phyloP scores from a whole-genome alignment of 441 rosid species.

The Gossypium laxum region DNA sequence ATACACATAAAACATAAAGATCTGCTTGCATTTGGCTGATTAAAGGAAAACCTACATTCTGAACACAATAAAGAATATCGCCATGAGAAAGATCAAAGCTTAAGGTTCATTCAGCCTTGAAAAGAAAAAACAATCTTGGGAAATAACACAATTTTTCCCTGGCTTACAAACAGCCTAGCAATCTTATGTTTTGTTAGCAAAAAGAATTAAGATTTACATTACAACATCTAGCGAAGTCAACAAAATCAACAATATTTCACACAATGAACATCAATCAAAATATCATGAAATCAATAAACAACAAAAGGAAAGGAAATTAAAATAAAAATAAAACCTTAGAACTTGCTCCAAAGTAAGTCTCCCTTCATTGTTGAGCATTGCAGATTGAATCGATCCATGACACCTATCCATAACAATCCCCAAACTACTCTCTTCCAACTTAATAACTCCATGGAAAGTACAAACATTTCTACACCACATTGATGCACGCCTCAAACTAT shows the following conservation, averaged over 20 bases:
- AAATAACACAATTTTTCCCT: background rate
- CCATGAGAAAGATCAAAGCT: background rate
- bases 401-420: slow-evolving; percentile 79
- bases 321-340: slow-evolving; percentile 32
- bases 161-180: background rate
- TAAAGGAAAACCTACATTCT: background rate
- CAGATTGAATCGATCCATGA: slow-evolving; percentile 74
- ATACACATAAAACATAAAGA: background rate
- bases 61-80: background rate
- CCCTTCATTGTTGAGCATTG: slow-evolving; percentile 62
- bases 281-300: background rate
- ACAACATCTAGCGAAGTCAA: background rate
- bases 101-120: background rate
- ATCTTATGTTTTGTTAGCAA: background rate
- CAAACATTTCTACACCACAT: slow-evolving; percentile 98
- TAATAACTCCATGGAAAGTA: slow-evolving; percentile 74
- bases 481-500: slow-evolving; percentile 53
- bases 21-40: background rate
- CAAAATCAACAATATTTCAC: background rate
- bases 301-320: background rate
- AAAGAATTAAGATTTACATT: background rate
- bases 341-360: slow-evolving; percentile 7
- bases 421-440: slow-evolving; percentile 56
- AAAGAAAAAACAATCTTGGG: background rate
- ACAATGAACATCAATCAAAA: background rate